Base-by-base conservation (phyloP, 1,139 yeast genomes). In the Protomyces inouyei region DNA sequence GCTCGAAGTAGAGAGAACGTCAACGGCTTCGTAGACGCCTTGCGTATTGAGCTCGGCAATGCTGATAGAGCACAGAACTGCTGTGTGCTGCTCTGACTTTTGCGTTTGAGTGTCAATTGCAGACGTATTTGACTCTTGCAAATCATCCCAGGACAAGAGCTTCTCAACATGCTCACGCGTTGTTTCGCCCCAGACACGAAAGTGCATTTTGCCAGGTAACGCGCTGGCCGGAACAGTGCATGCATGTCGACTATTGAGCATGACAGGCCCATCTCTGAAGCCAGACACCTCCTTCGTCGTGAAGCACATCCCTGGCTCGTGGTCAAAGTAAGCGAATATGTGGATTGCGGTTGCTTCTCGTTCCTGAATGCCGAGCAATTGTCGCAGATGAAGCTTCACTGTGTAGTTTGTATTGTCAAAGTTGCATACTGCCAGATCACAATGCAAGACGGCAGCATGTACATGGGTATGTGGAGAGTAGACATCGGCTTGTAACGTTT, bases 101-200 rank as follows among this genome's bases (percentile, higher is more conserved):
- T 51, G 6, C 18, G 14, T 25, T 37, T n/a, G 45, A 43, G 16
- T 21, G 55, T 2, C 61, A 18, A 8, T 32, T 18, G 51, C 16
- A 52, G 54, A 55, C 21, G 64, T n/a, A 1, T 67, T 68, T 2
- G 69, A 68, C 46, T 72, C 75, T 59, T 72, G 75, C 72, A 73
- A 69, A 46, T 71, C 73, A 60, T 73, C 76, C 76, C 76, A 73
- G 61, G 75, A 72, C 5, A 64, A 57, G 46, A 73, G 60, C 40
- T 70, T 68, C 16, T 72, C 73, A 23, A 73, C 53, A 57, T 69
- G 72, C n/a, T 63, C 65, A 6, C 37, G 38, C 9, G 67, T 61
- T 5, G 70, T 63, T 10, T 57, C 64, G 2, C 72, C 75, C 53
- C 67, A 70, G 0, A 72, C 64, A 48, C 60, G 56, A 56, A 70